Base-by-base conservation (phyloP, 164 flowering plant species). In the Amborella trichopoda region DNA sequence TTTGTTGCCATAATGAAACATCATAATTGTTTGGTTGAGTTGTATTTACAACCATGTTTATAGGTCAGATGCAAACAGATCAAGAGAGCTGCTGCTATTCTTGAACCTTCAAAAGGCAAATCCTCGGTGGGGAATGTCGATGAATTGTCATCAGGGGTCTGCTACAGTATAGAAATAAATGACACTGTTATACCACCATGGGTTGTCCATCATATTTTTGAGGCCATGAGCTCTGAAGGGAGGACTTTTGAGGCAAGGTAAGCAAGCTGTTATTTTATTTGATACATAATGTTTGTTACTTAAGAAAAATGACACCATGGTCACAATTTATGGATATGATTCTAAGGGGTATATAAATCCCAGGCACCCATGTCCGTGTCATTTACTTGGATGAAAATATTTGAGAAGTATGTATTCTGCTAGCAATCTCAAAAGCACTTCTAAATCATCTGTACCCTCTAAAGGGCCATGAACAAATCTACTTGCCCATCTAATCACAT, bases 61-160 rank as follows among this genome's bases (percentile, higher is more conserved):
- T 69, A 93, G 97, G 76, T 93, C 26, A 77, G 58, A 59, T 93
- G 96, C 71, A 75, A 65, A 65, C 91, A 83, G 65, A 46, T 79
- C 41, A 85, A 66, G 64, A 74, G 55, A 52, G 67, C 60, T 8
- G 71, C 72, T 53, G 56, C 68, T 25, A 26, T 62, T 55, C 63
- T 67, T 63, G 53, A n/a, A n/a, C n/a, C 47, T 27, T 51, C 55
- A 48, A 40, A 28, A 10, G 64, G 60, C 57, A 77, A 64, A 50
- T 48, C 58, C 33, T 46, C 30, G 17, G 24, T n/a, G 32, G 65
- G 56, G 39, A 60, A 57, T 44, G 55, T 47, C n/a, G 70, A 57
- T 44, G 55, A 48, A 34, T 50, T 73, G 47, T 32, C 74, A 36
- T 3, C 55, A 46, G 67, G 69, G 42, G 45, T 72, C 61, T 69